A percentile compares a stretch with the other conserved stretches of the same genome.
phyloP scores from a whole-genome alignment of 1,284 basidiomycete genomes.

The Ganoderma multipileum region DNA sequence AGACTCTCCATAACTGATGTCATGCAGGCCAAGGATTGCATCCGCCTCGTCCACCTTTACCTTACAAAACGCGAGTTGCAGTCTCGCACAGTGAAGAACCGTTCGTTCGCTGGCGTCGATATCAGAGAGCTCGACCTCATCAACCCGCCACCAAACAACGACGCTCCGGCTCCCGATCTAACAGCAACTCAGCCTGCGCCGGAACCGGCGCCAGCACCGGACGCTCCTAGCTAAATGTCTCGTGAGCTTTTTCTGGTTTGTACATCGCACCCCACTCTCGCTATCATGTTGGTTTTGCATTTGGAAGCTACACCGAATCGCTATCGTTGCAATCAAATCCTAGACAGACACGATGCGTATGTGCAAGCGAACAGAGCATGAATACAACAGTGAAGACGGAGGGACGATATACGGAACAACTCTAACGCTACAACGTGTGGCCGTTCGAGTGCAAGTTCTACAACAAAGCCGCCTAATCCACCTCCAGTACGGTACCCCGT shows the following conservation, averaged over 20 bases:
- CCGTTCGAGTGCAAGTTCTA: constrained; percentile 21
- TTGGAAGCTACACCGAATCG: background rate
- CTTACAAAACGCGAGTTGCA: constrained; percentile 73
- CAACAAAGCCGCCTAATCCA: constrained; percentile 45
- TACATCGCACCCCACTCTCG: background rate
- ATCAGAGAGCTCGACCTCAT: constrained; percentile 68
- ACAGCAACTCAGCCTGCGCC: background rate
- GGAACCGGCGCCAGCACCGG: background rate
- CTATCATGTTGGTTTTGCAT: background rate
- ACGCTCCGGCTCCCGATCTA: background rate
- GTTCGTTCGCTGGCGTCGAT: constrained; percentile 75
- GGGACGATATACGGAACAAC: constrained; percentile 24
- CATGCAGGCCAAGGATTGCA: constrained; percentile 66
- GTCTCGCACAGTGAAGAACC: constrained; percentile 67
- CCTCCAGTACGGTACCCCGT: constrained; percentile 60
- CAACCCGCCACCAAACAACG: constrained; percentile 30
- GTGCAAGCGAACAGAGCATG: constrained; percentile 4
- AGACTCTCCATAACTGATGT: background rate
- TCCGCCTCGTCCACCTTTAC: constrained; percentile 70
- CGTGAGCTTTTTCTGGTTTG: background rate
- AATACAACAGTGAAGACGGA: constrained; percentile 21
- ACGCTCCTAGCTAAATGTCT: background rate
- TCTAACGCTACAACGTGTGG: constrained; percentile 32
- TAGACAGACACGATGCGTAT: background rate
- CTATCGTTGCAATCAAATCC: background rate